Conservation (phyloP, 257 asterid genomes). For the Voacanga thouarsii region DNA sequence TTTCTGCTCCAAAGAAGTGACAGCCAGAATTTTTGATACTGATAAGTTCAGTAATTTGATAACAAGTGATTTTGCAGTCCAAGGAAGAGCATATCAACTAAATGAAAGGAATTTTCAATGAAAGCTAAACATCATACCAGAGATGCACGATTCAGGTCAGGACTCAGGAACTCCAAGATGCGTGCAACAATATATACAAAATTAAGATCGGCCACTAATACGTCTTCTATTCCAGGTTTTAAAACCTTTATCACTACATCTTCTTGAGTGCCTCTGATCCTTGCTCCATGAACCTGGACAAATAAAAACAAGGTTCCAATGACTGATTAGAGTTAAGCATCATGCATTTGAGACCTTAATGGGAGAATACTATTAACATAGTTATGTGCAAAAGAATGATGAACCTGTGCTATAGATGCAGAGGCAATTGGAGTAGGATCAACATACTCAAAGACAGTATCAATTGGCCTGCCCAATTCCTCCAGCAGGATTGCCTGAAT, state of each 20-base stretch:
- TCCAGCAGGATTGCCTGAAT: constrained; percentile 68
- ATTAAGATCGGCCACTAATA: constrained; percentile 88
- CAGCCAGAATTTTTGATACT: not conserved
- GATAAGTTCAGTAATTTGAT: not conserved
- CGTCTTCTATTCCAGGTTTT: constrained; percentile 93
- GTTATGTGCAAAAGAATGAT: not conserved
- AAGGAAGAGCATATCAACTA: not conserved
- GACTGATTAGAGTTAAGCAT: constrained; percentile 2
- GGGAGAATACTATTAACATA: constrained; percentile 4
- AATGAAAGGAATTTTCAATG: not conserved
- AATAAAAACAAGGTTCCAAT: constrained; percentile 24
- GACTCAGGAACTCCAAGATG: constrained; percentile 90
- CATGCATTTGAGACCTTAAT: constrained; percentile 2
- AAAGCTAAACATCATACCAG: constrained; percentile 51
- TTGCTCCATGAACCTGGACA: constrained; percentile 92
- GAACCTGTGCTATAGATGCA: constrained; percentile 99
- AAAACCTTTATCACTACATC: constrained; percentile 95
- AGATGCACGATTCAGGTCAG: constrained; percentile 91
- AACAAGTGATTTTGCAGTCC: not conserved
- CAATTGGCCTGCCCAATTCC: constrained; percentile 82
- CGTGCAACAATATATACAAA: constrained; percentile 89
- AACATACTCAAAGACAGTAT: constrained; percentile 71
- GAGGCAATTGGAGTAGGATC: constrained; percentile 95
- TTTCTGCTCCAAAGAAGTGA: not conserved
- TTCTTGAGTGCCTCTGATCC: constrained; percentile 72